Conservation (phyloP, 768 basidiomycete species). For the Hortiboletus flavorubellus region DNA sequence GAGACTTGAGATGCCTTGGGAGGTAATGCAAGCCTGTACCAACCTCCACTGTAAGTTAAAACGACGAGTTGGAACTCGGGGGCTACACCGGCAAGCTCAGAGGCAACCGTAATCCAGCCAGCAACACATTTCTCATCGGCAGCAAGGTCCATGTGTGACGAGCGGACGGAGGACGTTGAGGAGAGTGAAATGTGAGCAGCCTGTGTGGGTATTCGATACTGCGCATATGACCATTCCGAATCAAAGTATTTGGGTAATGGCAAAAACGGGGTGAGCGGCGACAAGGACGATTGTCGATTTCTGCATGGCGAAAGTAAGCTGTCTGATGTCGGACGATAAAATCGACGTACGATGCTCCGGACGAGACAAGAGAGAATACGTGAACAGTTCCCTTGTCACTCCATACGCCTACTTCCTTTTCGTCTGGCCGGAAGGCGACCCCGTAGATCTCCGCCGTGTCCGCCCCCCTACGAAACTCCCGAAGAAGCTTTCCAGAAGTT, state of each 20-base stretch:
- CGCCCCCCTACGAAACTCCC: constrained; percentile 80
- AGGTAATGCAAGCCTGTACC: constrained; percentile 81
- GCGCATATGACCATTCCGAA: constrained; percentile 96
- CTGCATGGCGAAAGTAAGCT: constrained; percentile 35
- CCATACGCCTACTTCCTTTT: constrained; percentile 85
- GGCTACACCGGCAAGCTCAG: constrained; percentile 32
- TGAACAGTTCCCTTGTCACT: constrained; percentile 96
- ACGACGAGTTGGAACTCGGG: constrained; percentile 76
- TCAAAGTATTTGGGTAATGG: constrained; percentile 88
- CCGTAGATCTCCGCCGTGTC: constrained; percentile 93
- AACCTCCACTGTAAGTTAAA: constrained; percentile 85
- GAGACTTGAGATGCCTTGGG: constrained; percentile 21
- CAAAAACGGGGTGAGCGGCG: constrained; percentile 73
- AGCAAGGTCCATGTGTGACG: constrained; percentile 55
- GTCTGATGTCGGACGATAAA: not conserved
- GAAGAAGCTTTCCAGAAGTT: constrained; percentile 62
- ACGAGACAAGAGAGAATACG: constrained; percentile 70
- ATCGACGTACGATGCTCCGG: constrained; percentile 60
- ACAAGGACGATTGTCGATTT: constrained; percentile 83
- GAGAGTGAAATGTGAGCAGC: constrained; percentile 79
- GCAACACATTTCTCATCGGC: constrained; percentile 86
- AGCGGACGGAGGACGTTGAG: constrained; percentile 54
- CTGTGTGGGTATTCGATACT: constrained; percentile 84
- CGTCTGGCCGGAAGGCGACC: constrained; percentile 83
- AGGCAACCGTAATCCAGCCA: constrained; percentile 69